These are phyloP conservation scores for Huiozyma sinensis DNA, from an alignment of 805 yeast genomes.

Conservation along the genomic window DNA sequence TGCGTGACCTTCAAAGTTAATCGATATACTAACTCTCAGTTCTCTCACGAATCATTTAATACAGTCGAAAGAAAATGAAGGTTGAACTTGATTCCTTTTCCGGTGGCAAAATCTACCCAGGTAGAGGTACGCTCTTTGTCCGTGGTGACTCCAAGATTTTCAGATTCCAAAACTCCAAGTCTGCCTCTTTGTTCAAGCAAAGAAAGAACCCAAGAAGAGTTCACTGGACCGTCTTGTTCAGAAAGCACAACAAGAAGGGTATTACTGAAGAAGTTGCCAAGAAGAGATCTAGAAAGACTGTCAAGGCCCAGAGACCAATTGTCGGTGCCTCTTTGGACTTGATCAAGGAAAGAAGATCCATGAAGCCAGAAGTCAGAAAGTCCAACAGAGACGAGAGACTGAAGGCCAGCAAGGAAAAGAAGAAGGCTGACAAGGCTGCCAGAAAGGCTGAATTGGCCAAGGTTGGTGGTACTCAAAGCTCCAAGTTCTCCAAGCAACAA, in stretches of 20 bases:
- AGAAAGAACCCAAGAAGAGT: slow-evolving; percentile 99
- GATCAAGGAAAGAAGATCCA: slow-evolving; percentile 94
- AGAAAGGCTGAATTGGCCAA: slow-evolving; percentile 58
- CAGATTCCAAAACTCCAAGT: slow-evolving; percentile 98
- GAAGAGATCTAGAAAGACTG: slow-evolving; percentile 95
- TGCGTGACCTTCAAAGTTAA: too few relatives aligned
- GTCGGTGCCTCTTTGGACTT: slow-evolving; percentile 99
- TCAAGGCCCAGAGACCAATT: slow-evolving; percentile 97
- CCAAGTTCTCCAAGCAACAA: slow-evolving; percentile 86
- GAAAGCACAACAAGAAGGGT: slow-evolving; percentile 99
- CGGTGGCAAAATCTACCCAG: slow-evolving; percentile 99
- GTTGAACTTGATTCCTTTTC: slow-evolving; percentile 99
- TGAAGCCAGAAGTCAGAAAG: slow-evolving; percentile 95
- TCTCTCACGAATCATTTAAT: not conserved
- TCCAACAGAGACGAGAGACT: slow-evolving; percentile 91
- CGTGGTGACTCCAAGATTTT: slow-evolving; percentile 99
- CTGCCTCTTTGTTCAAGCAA: slow-evolving; percentile 96
- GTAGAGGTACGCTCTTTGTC: slow-evolving; percentile 98
- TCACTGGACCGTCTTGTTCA: slow-evolving; percentile 98
- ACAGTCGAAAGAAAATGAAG: slow-evolving; percentile 52
- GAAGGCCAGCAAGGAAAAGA: slow-evolving; percentile 73
- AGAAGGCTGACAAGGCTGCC: slow-evolving; percentile 85
- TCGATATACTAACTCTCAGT: not conserved
- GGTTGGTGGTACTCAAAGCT: slow-evolving; percentile 62
- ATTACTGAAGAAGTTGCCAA: slow-evolving; percentile 95